Evolutionary conservation across 352 stramenopile genomes (phyloP).

Genomic region (Elongisporangium anandrum): DNA sequence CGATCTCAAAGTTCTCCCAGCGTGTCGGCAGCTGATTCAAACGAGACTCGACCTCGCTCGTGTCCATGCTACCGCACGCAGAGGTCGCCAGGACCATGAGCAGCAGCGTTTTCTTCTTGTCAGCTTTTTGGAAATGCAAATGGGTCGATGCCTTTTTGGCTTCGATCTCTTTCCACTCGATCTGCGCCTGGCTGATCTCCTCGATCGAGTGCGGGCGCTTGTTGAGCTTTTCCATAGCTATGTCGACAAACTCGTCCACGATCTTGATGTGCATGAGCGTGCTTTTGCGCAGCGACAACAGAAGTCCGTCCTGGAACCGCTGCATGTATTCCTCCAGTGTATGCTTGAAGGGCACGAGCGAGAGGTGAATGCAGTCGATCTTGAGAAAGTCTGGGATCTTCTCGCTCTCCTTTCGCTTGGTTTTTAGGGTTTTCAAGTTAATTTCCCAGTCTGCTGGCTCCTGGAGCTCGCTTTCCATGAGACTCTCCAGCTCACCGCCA

Average conservation of each 20-base stretch:
- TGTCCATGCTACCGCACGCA: slow-evolving; percentile 49
- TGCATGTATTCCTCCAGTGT: slow-evolving; percentile 82
- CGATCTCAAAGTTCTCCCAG: slow-evolving; percentile 94
- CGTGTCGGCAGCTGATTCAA: slow-evolving; percentile 72
- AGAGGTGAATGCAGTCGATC: slow-evolving; percentile 91
- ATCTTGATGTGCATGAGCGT: slow-evolving; percentile 70
- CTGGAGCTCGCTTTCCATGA: slow-evolving; percentile 75
- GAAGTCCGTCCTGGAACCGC: slow-evolving; percentile 81
- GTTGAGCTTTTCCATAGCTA: slow-evolving; percentile 87
- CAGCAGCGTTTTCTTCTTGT: slow-evolving; percentile 85
- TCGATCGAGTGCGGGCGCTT: slow-evolving; percentile 88
- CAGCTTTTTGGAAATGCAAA: slow-evolving; percentile 57
- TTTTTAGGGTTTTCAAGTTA: slow-evolving; percentile 89
- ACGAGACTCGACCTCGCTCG: slow-evolving; percentile 67
- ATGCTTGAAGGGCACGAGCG: slow-evolving; percentile 85
- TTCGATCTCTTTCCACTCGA: slow-evolving; percentile 91
- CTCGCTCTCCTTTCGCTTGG: slow-evolving; percentile 91
- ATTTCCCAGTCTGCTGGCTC: slow-evolving; percentile 79
- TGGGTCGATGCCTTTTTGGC: slow-evolving; percentile 48
- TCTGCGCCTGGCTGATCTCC: slow-evolving; percentile 87
- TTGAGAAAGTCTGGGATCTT: slow-evolving; percentile 88
- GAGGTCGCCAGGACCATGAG: slow-evolving; percentile 33
- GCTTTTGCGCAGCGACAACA: slow-evolving; percentile 82
- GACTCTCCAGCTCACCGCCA: slow-evolving; percentile 50
- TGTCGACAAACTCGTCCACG: slow-evolving; percentile 89